Conservation (phyloP, 805 yeast genomes). For the Yarrowia sp. region DNA sequence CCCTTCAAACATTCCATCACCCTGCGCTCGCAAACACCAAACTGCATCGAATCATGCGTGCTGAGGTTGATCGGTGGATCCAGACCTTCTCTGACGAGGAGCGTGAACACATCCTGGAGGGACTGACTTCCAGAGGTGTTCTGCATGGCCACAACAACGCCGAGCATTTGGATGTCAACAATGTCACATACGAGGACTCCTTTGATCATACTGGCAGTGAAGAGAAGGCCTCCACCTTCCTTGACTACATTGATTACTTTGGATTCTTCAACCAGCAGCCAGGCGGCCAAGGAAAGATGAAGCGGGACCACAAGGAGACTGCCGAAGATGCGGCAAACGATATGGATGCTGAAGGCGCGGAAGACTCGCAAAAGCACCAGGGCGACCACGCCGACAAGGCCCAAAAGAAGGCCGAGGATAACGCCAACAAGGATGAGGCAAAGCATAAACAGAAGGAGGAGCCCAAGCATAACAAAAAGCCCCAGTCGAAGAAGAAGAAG, state of each 20-base stretch:
- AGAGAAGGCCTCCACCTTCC: constrained; percentile 5
- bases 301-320: constrained; percentile 1
- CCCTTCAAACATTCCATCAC: constrained; percentile 32
- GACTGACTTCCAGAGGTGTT: constrained; percentile 23
- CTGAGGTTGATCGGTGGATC: constrained; percentile 30
- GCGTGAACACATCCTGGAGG: constrained; percentile 19
- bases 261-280: constrained; percentile 23
- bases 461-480: background rate
- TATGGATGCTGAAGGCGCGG: constrained; percentile 9
- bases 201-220: constrained; percentile 2
- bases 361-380: background rate
- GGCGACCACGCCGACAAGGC: constrained; percentile 7
- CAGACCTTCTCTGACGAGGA: constrained; percentile 19
- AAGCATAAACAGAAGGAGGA: background rate
- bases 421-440: background rate
- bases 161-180: constrained; percentile 22
- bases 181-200: constrained; percentile 6
- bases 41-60: constrained; percentile 30
- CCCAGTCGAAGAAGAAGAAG: background rate
- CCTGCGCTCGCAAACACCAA: constrained; percentile 30
- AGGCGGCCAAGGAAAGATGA: background rate
- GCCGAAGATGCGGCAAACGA: constrained; percentile 4
- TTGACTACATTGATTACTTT: constrained; percentile 17
- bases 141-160: constrained; percentile 23
- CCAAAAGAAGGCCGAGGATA: constrained; percentile 2